Evolutionary conservation across 148 eudicot species (phyloP).

Genomic region (Rhododendron kiyosumense): DNA sequence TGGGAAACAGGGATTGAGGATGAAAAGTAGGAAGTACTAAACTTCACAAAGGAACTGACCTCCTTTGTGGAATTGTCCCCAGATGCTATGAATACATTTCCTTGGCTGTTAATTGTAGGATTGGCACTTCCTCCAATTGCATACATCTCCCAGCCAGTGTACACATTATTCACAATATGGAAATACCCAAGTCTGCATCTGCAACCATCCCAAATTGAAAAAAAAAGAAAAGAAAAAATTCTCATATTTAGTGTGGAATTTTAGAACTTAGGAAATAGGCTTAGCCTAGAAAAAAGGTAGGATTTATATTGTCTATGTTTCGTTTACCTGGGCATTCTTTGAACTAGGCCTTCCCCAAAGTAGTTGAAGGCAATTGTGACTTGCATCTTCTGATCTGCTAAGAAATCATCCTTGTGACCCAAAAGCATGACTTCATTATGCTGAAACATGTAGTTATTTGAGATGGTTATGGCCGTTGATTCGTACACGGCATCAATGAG

Average conservation of each 20-base stretch:
- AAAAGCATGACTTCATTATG: slow-evolving; percentile 23
- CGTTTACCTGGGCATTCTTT: slow-evolving; percentile 24
- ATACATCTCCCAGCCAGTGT: slow-evolving; percentile 22
- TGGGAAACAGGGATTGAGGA: neutral
- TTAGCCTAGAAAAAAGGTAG: neutral
- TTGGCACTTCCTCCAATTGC: slow-evolving; percentile 26
- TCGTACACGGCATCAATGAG: slow-evolving; percentile 18
- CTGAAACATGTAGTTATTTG: slow-evolving; percentile 21
- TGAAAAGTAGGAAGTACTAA: neutral
- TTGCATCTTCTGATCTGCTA: slow-evolving; percentile 21
- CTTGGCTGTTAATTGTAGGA: slow-evolving; percentile 26
- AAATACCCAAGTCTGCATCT: slow-evolving; percentile 27
- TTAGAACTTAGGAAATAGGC: neutral
- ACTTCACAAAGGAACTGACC: slow-evolving; percentile 10
- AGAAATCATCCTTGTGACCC: slow-evolving; percentile 22
- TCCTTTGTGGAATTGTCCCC: slow-evolving; percentile 13
- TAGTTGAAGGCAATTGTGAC: slow-evolving; percentile 24
- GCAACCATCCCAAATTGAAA: neutral
- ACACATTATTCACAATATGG: slow-evolving; percentile 22
- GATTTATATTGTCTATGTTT: neutral
- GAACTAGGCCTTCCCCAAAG: slow-evolving; percentile 25
- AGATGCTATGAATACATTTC: slow-evolving; percentile 21
- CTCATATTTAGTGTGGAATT: neutral
- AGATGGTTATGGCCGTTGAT: slow-evolving; percentile 19
- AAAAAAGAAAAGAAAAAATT: neutral